Evolutionary conservation across 108 stramenopile species (phyloP), one percentile per base, ranked within the genome.

Genomic region (Seminavis robusta): DNA sequence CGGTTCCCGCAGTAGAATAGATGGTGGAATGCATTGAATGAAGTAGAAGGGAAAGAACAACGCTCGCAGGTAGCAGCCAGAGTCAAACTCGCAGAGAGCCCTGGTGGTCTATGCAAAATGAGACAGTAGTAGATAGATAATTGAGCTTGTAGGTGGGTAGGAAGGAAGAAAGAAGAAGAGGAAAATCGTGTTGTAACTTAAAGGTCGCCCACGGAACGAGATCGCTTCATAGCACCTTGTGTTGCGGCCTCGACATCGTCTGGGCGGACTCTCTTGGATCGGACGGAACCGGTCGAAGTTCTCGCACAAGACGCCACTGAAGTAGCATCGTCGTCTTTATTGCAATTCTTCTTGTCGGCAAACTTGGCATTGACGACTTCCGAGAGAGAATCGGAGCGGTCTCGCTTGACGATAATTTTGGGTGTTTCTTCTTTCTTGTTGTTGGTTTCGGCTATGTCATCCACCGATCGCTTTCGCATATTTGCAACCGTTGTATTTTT

Each of bases 401-500:
- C 10, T 47, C 62, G 62, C 31, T 19, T 66, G n/a, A n/a, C n/a
- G n/a, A n/a, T n/a, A n/a, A n/a, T n/a, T n/a, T n/a, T n/a, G n/a
- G n/a, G n/a, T 4, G 34, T 41, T 28, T 36, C 24, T 20, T 46
- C 38, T 5, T 39, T 32, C n/a, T 47, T 15, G n/a, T 42, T 56
- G 7, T 48, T 48, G 1, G 27, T 20, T n/a, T 40, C 23, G 8
- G 24, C 52, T 4, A 56, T 55, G 7, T 61, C 60, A 19, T 69
- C 60, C 16, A 61, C 61, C 4, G 45, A 47, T 55, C 59, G 60
- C 33, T 69, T 69, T 36, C 53, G 52, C 3, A 42, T 42, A 17
- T 31, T 34, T n/a, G 37, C 23, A 17, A 42, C 24, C 3, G 37
- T 21, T 3, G 47, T 52, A 15, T 46, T 53, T 3, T 13, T 30